phyloP scores from a whole-genome alignment of 495 filamentous ascomycete genomes.

The Penicillium herquei region DNA sequence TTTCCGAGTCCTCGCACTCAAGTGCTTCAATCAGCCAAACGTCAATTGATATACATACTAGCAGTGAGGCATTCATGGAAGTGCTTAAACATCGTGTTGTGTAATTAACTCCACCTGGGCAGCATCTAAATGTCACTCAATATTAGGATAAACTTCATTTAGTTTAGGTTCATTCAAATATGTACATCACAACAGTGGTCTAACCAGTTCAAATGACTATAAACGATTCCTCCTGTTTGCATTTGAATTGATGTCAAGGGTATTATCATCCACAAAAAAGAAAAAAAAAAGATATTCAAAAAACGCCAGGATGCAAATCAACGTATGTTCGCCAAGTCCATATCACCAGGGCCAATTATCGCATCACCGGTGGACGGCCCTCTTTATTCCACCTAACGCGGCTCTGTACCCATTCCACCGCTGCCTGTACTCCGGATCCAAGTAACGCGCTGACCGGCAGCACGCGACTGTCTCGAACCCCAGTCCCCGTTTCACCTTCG shows the following conservation, averaged over 20 bases:
- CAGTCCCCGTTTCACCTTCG: constrained; percentile 83
- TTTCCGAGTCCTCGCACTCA: too few species aligned
- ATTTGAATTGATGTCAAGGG: not conserved
- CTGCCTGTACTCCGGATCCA: constrained; percentile 88
- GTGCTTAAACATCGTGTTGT: too few species aligned
- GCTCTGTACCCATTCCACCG: constrained; percentile 90
- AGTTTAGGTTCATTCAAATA: too few species aligned
- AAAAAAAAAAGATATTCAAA: not conserved
- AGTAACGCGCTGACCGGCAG: constrained; percentile 88
- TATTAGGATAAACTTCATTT: too few species aligned
- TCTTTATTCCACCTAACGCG: constrained; percentile 97
- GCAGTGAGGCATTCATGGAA: too few species aligned
- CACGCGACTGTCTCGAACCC: constrained; percentile 84
- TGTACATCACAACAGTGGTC: too few species aligned
- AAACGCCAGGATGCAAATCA: constrained; percentile 24
- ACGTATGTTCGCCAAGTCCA: constrained; percentile 2
- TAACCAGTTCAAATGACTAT: too few species aligned
- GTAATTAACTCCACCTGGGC: too few species aligned
- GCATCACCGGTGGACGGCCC: constrained; percentile 86
- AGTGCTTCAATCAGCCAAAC: too few species aligned
- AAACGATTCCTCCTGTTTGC: not conserved
- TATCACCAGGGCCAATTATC: constrained; percentile 44
- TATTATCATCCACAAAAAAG: constrained; percentile 7
- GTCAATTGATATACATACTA: too few species aligned
- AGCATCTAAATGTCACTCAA: too few species aligned